Evolutionary conservation across 2,329 filamentous ascomycete genomes (phyloP).

Genomic region (Mariannaea elegans): DNA sequence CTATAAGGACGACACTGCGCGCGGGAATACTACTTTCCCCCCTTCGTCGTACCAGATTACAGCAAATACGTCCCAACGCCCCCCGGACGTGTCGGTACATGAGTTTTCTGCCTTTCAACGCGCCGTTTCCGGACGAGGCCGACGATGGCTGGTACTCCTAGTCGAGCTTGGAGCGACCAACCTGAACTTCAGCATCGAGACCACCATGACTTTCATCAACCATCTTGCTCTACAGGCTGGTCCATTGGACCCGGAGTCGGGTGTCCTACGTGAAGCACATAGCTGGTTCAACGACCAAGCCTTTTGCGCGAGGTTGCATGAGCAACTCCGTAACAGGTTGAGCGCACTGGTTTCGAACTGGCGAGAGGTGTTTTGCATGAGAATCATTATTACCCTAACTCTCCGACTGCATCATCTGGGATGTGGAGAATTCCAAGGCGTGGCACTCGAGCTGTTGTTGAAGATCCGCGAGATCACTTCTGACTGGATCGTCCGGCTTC

Average conservation of each 20-base stretch:
- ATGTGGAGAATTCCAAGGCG: conserved; percentile 10
- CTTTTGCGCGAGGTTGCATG: conserved; percentile 59
- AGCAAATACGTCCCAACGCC: conserved; percentile 59
- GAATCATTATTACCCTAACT: conserved; percentile 61
- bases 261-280: conserved; percentile 57
- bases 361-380: conserved; percentile 67
- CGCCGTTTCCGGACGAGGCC: conserved; percentile 54
- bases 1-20: background rate
- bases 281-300: conserved; percentile 54
- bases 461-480: conserved; percentile 53
- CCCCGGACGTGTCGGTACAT: conserved; percentile 54
- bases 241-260: conserved; percentile 44
- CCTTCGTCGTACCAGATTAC: conserved; percentile 65
- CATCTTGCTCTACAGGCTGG: conserved; percentile 66
- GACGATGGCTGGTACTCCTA: conserved; percentile 60
- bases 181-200: conserved; percentile 67
- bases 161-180: conserved; percentile 60
- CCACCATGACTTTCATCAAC: conserved; percentile 57
- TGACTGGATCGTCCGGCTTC: conserved; percentile 59
- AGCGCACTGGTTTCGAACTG: conserved; percentile 61
- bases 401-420: conserved; percentile 48
- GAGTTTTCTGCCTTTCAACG: conserved; percentile 63
- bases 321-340: conserved; percentile 56
- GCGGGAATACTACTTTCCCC: conserved; percentile 29
- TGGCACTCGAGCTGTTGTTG: conserved; percentile 47